These are phyloP conservation scores for Kodamaea restingae DNA, from an alignment of 805 yeast species.

Conservation along the genomic window DNA sequence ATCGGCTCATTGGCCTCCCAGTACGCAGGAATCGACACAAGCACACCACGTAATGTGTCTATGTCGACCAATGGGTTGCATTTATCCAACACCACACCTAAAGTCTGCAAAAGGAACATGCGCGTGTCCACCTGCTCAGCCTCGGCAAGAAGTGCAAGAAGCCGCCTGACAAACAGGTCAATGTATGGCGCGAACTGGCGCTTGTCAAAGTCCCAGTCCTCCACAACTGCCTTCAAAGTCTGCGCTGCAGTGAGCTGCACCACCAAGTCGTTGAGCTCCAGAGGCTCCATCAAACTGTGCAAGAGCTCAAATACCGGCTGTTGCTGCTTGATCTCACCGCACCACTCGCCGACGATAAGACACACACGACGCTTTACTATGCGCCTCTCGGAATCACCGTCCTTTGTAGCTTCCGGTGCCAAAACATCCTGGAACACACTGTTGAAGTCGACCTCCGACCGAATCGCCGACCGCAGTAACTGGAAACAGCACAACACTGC, in stretches of 20 bases:
- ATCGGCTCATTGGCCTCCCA: conserved; percentile 61
- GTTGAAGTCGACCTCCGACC: conserved; percentile 66
- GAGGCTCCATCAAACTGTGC: conserved; percentile 5
- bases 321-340: conserved; percentile 32
- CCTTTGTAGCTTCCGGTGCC: conserved; percentile 59
- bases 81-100: conserved; percentile 58
- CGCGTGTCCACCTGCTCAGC: conserved; percentile 70
- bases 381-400: conserved; percentile 45
- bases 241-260: conserved; percentile 73
- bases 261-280: conserved; percentile 59
- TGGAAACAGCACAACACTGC: conserved; percentile 81
- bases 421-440: conserved; percentile 54
- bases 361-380: conserved; percentile 76
- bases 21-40: conserved; percentile 58
- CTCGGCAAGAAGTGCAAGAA: conserved; percentile 47
- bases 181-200: conserved; percentile 63
- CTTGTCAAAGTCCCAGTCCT: conserved; percentile 84
- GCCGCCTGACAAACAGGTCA: conserved; percentile 44
- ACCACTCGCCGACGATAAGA: conserved; percentile 80
- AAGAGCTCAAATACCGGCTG: neutral
- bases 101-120: conserved; percentile 62
- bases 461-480: conserved; percentile 62
- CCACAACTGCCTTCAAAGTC: conserved; percentile 63
- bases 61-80: conserved; percentile 60
- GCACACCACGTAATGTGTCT: conserved; percentile 47